phyloP scores from a whole-genome alignment of 495 filamentous ascomycete genomes.

The Xylaria longipes region DNA sequence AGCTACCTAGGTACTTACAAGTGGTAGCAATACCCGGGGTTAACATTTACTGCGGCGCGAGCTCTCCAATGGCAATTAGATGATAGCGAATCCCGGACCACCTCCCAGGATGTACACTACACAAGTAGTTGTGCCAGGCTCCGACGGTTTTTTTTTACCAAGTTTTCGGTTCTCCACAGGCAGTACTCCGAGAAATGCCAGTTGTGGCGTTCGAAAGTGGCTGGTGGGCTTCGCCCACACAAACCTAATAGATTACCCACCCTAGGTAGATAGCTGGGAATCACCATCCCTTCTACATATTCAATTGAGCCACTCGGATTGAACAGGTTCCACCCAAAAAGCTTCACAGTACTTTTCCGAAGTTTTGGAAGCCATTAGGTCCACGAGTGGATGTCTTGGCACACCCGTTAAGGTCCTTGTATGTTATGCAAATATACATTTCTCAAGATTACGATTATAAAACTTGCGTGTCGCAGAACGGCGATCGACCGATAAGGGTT shows the following conservation, averaged over 20 bases:
- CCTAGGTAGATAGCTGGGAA: no score
- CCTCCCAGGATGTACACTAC: background rate
- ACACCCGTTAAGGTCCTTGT: background rate
- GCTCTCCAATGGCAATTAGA: background rate
- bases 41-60: background rate
- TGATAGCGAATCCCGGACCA: background rate
- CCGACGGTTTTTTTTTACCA: background rate
- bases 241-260: no score
- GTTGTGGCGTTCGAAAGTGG: no score
- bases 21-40: background rate
- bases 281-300: no score
- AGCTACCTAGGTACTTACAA: background rate
- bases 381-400: no score
- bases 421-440: background rate
- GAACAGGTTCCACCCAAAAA: no score
- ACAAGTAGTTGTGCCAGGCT: background rate
- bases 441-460: background rate
- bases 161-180: background rate
- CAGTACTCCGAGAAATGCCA: background rate
- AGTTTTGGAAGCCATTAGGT: no score
- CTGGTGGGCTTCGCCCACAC: no score
- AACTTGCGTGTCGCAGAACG: background rate
- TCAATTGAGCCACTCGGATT: no score
- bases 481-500: background rate
- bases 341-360: no score